These are phyloP conservation scores for Paraphysoderma sedebokerense DNA, from an alignment of 371 early-diverging fungal species.

Conservation along the genomic window DNA sequence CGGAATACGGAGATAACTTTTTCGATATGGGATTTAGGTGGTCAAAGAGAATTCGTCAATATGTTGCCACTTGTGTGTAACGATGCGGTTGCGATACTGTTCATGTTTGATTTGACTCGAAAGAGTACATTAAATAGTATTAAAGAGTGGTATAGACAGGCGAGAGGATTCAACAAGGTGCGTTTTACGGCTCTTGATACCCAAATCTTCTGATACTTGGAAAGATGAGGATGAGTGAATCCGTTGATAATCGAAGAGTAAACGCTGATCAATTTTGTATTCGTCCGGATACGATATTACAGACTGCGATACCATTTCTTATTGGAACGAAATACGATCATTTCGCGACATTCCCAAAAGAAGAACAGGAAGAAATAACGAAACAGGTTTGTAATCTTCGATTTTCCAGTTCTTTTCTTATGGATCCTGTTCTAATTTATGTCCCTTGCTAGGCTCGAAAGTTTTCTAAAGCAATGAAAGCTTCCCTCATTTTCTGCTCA, in stretches of 20 bases:
- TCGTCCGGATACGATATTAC: background rate
- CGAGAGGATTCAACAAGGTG: slow-evolving; percentile 84
- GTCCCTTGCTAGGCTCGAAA: slow-evolving; percentile 42
- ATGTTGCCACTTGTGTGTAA: slow-evolving; percentile 94
- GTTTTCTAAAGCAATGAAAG: slow-evolving; percentile 84
- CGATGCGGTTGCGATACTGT: slow-evolving; percentile 85
- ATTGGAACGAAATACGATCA: slow-evolving; percentile 95
- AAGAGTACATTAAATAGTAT: slow-evolving; percentile 81
- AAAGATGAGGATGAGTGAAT: no score
- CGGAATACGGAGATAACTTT: slow-evolving; percentile 88
- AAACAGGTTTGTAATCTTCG: slow-evolving; percentile 40
- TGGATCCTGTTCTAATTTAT: background rate
- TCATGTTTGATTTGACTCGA: slow-evolving; percentile 89
- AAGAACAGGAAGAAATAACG: slow-evolving; percentile 83
- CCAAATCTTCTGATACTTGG: background rate
- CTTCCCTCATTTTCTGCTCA: slow-evolving; percentile 86
- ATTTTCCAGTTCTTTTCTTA: background rate
- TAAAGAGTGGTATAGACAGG: slow-evolving; percentile 93
- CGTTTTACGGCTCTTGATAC: background rate
- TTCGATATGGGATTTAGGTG: slow-evolving; percentile 98
- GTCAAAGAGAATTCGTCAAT: slow-evolving; percentile 88
- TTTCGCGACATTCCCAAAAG: slow-evolving; percentile 57
- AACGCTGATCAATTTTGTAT: background rate
- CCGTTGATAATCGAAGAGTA: background rate
- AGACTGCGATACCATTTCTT: slow-evolving; percentile 83